Evolutionary conservation across 371 early-diverging fungal genomes (phyloP).

Genomic region (Mortierella sp.): DNA sequence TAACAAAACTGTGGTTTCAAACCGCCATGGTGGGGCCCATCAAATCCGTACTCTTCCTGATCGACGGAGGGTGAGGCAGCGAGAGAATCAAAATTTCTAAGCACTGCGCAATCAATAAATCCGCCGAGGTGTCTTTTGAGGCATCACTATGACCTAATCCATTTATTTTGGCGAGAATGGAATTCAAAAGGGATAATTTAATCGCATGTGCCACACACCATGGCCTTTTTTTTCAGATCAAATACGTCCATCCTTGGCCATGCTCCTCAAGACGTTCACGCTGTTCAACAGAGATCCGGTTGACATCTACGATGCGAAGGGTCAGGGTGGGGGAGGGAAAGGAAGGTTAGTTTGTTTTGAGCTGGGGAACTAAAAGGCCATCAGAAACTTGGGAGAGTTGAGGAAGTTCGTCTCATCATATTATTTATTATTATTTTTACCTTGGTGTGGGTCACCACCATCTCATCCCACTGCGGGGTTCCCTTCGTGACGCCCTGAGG

Average conservation of each 20-base stretch:
- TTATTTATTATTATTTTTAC: neutral
- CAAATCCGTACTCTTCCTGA: no score
- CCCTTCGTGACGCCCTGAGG: slow-evolving; percentile 11
- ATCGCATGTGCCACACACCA: no score
- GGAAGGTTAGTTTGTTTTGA: neutral
- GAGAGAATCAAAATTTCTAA: no score
- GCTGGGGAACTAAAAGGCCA: neutral
- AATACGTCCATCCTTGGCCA: slow-evolving; percentile 12
- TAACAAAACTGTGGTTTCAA: no score
- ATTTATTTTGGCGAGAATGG: no score
- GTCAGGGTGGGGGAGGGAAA: neutral
- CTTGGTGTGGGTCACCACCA: slow-evolving; percentile 4
- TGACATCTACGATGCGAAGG: slow-evolving; percentile 6
- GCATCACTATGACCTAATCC: no score
- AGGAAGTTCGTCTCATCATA: neutral
- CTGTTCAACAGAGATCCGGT: neutral
- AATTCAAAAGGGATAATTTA: no score
- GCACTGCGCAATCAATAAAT: no score
- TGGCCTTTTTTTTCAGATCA: neutral
- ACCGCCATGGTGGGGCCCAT: no score
- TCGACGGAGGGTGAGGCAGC: no score
- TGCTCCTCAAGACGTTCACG: slow-evolving; percentile 1
- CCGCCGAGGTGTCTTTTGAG: no score
- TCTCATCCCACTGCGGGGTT: slow-evolving; percentile 14
- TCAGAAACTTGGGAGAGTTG: neutral